These are phyloP conservation scores for Corchorus olitorius DNA, from an alignment of 345 rosid genomes.

Conservation along the genomic window DNA sequence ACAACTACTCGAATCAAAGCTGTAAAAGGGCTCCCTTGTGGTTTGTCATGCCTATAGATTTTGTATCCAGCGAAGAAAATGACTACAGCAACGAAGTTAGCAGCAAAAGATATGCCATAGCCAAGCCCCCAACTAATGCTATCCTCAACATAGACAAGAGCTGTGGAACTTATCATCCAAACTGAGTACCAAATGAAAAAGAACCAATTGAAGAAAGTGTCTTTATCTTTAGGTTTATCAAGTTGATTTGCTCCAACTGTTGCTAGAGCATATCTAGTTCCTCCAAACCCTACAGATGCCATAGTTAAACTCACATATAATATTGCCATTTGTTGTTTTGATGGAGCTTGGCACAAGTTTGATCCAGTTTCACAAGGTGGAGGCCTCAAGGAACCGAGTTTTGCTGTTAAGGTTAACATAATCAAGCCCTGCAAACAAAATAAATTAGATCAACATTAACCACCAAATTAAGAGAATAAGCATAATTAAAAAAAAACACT, in stretches of 20 bases:
- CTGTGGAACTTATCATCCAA: conserved; percentile 14
- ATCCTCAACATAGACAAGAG: conserved; percentile 25
- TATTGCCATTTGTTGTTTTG: conserved; percentile 18
- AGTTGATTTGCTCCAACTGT: conserved; percentile 36
- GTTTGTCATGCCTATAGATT: conserved; percentile 17
- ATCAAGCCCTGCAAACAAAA: conserved; percentile 22
- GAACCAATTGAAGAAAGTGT: conserved; percentile 36
- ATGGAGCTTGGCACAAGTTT: conserved; percentile 13
- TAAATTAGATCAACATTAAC: too few relatives aligned
- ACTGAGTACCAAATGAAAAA: conserved; percentile 16
- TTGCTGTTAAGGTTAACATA: conserved; percentile 21
- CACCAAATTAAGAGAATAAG: neutral
- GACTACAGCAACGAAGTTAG: conserved; percentile 16
- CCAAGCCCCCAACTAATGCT: conserved; percentile 33
- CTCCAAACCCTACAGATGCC: conserved; percentile 27
- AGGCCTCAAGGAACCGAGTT: conserved; percentile 25
- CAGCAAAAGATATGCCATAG: conserved; percentile 25
- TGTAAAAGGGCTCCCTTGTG: conserved; percentile 28
- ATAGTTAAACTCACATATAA: conserved; percentile 14
- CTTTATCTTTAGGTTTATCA: conserved; percentile 22
- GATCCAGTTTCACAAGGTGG: conserved; percentile 19
- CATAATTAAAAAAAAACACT: neutral
- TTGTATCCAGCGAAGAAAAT: conserved; percentile 20
- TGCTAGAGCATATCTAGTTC: conserved; percentile 27
- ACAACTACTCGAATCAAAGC: conserved; percentile 25